These are phyloP conservation scores for Ustilago hordei DNA, from an alignment of 1,284 basidiomycete species.

Conservation along the genomic window DNA sequence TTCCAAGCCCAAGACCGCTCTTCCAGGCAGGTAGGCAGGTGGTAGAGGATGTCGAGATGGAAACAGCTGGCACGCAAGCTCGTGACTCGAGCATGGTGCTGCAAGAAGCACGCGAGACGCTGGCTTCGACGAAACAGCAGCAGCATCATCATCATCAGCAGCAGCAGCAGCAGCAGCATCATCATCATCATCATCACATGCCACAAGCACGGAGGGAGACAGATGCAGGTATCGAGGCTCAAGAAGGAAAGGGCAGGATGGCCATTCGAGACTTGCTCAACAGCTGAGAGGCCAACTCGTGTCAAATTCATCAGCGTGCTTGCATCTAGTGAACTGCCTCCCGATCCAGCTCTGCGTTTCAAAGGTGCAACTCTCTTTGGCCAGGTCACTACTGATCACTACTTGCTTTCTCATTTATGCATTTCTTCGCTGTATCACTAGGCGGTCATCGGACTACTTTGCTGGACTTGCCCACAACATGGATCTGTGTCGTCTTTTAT, in stretches of 20 bases:
- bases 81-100: slow-evolving; percentile 34
- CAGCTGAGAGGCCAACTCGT: slow-evolving; percentile 17
- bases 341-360: not conserved
- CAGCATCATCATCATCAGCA: slow-evolving; percentile 22
- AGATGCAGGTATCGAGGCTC: not conserved
- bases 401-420: not conserved
- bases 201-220: slow-evolving; percentile 12
- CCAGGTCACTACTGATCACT: not conserved
- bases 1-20: slow-evolving; percentile 10
- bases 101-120: slow-evolving; percentile 42
- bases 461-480: not conserved
- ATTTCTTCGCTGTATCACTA: not conserved
- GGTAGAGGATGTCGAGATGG: slow-evolving; percentile 44
- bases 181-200: slow-evolving; percentile 8
- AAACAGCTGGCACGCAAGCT: not conserved
- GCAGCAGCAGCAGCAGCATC: slow-evolving; percentile 27
- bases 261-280: slow-evolving; percentile 48
- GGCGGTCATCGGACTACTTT: not conserved
- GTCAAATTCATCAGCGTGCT: slow-evolving; percentile 4
- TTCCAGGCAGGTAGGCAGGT: slow-evolving; percentile 8
- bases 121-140: slow-evolving; percentile 27
- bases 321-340: not conserved
- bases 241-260: slow-evolving; percentile 36
- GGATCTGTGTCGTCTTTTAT: slow-evolving; percentile 18
- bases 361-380: not conserved